A percentile compares a stretch with the other conserved stretches of the same genome.
phyloP scores from a whole-genome alignment of 2,329 filamentous ascomycete genomes.

The Coniella vitis region DNA sequence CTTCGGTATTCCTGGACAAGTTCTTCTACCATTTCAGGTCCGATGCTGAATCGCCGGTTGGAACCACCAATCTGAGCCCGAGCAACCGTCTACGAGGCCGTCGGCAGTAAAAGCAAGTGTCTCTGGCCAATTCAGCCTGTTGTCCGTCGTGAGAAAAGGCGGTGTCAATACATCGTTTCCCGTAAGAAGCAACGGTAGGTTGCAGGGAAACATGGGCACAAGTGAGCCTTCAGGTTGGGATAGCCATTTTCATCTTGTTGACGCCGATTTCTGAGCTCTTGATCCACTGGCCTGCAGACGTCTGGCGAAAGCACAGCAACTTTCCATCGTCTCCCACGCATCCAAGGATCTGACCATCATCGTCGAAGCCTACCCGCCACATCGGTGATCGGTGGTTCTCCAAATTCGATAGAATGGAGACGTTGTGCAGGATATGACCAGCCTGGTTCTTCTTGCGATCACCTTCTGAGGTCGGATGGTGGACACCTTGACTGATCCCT shows the following conservation, averaged over 20 bases:
- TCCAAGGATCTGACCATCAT: conserved; percentile 64
- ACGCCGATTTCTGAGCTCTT: conserved; percentile 55
- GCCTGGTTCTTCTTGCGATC: conserved; percentile 50
- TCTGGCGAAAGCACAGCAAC: conserved; percentile 55
- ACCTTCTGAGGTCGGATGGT: conserved; percentile 39
- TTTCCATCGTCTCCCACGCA: conserved; percentile 72
- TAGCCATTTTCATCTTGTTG: conserved; percentile 48
- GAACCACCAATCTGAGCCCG: too few species aligned
- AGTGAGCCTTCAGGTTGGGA: conserved; percentile 26
- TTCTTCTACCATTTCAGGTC: too few species aligned
- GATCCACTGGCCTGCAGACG: conserved; percentile 49
- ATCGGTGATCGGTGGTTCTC: conserved; percentile 63
- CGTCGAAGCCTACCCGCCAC: conserved; percentile 68
- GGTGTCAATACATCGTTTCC: too few species aligned
- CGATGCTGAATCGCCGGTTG: too few species aligned
- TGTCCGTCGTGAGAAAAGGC: too few species aligned
- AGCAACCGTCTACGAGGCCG: too few species aligned
- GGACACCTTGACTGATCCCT: conserved; percentile 45
- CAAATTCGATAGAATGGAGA: conserved; percentile 58
- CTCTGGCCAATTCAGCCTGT: too few species aligned
- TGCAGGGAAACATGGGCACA: too few species aligned
- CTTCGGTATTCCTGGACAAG: too few species aligned
- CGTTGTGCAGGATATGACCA: conserved; percentile 59
- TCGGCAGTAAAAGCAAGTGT: too few species aligned
- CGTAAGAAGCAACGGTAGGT: too few species aligned